Evolutionary conservation across 2,329 filamentous ascomycete species (phyloP).

Genomic region (Monosporascus sp.): DNA sequence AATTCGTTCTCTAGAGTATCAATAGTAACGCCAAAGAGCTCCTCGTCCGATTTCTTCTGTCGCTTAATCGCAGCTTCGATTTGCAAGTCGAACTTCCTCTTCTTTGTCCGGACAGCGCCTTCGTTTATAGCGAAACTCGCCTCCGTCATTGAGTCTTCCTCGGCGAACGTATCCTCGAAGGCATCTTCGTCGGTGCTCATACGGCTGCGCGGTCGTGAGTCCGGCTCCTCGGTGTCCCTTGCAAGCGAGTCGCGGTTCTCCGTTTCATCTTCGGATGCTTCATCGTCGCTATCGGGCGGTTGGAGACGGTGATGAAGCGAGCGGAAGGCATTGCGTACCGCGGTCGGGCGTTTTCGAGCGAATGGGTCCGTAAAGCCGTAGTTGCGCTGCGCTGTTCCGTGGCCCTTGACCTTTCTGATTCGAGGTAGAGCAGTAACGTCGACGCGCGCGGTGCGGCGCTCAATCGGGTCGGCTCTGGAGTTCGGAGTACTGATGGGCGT

Average conservation of each 20-base stretch:
- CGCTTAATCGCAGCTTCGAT: constrained; percentile 70
- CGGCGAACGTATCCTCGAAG: constrained; percentile 46
- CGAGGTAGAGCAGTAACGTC: constrained; percentile 65
- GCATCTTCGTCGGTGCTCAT: constrained; percentile 58
- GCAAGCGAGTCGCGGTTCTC: constrained; percentile 56
- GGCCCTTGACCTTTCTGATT: constrained; percentile 64
- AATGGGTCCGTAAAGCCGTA: constrained; percentile 64
- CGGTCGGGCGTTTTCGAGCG: constrained; percentile 57
- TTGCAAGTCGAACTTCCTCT: constrained; percentile 70
- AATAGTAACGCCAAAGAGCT: constrained; percentile 64
- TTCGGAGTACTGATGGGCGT: constrained; percentile 62
- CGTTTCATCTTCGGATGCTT: constrained; percentile 75
- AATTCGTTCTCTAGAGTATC: constrained; percentile 48
- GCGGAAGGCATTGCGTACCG: constrained; percentile 59
- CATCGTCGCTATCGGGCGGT: constrained; percentile 71
- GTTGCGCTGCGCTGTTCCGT: constrained; percentile 52
- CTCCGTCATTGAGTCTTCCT: constrained; percentile 68
- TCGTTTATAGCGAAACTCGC: constrained; percentile 64
- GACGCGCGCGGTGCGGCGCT: constrained; percentile 54
- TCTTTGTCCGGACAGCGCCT: constrained; percentile 48
- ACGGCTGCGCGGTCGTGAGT: constrained; percentile 75
- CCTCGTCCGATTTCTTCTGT: constrained; percentile 75
- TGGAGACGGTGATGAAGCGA: constrained; percentile 78
- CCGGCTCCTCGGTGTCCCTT: constrained; percentile 78
- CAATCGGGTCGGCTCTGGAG: constrained; percentile 55